Evolutionary conservation across 2,329 filamentous ascomycete genomes (phyloP).

Genomic region (Bipolaris zeicola): DNA sequence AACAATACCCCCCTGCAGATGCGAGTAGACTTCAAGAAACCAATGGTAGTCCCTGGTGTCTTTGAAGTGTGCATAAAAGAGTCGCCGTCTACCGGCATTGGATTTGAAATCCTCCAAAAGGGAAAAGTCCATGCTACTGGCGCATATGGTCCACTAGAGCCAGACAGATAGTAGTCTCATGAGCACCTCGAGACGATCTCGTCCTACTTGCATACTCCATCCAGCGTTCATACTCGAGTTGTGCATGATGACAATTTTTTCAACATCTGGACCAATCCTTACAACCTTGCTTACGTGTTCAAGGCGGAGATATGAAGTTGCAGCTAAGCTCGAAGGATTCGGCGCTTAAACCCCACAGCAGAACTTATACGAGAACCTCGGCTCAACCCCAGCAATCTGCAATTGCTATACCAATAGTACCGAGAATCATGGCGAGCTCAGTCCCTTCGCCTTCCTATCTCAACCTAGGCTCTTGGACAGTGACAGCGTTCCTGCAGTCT

Average conservation of each 20-base stretch:
- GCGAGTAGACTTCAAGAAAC: conserved; percentile 9
- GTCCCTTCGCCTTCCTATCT: conserved; percentile 2
- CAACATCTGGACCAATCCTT: background rate
- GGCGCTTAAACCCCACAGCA: conserved; percentile 11
- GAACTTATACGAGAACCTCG: conserved; percentile 20
- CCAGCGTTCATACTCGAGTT: background rate
- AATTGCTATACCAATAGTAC: conserved; percentile 11
- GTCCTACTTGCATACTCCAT: background rate
- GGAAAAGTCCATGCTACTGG: conserved; percentile 1
- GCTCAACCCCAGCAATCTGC: conserved; percentile 21
- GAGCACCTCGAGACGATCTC: no score
- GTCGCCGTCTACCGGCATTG: background rate
- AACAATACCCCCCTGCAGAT: background rate
- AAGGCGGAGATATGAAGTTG: background rate
- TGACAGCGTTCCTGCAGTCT: background rate
- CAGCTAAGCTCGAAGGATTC: background rate
- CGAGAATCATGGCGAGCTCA: conserved; percentile 22
- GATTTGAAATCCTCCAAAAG: background rate
- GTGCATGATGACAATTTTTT: no score
- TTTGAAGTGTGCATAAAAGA: background rate
- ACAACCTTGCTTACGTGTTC: background rate
- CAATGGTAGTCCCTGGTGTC: conserved; percentile 5
- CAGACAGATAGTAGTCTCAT: background rate
- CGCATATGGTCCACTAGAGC: background rate
- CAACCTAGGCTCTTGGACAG: background rate